Conservation (phyloP, 78 protist genomes). For the Diacronema lutheri region DNA sequence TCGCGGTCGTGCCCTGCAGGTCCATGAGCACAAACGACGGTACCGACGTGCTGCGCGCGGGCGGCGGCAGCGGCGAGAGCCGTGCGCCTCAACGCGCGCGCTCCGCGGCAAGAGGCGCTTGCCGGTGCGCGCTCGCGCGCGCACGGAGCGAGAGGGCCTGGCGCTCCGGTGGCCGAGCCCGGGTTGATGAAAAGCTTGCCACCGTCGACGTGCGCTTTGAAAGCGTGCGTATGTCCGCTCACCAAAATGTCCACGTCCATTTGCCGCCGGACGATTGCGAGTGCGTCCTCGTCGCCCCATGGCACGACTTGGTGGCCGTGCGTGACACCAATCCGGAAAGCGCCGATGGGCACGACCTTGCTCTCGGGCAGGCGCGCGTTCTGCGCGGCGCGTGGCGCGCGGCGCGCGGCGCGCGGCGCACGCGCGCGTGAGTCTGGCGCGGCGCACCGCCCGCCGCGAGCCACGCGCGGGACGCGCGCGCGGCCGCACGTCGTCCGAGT, state of each 20-base stretch:
- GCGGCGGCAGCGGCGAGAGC: no score
- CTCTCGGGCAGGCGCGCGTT: conserved; percentile 47
- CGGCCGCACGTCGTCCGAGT: conserved; percentile 14
- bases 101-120: no score
- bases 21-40: conserved; percentile 96
- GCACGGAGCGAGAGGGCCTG: conserved; percentile 56
- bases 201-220: conserved; percentile 63
- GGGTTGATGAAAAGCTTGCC: conserved; percentile 94
- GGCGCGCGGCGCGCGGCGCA: neutral
- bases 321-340: conserved; percentile 90
- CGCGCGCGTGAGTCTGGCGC: no score
- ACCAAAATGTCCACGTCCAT: conserved; percentile 94
- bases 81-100: no score
- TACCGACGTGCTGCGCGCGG: conserved; percentile 37
- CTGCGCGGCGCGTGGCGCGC: neutral
- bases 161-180: conserved; percentile 98
- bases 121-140: no score
- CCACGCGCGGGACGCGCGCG: neutral
- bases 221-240: conserved; percentile 91
- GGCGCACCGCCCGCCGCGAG: no score
- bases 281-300: conserved; percentile 81
- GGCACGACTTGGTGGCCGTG: conserved; percentile 97
- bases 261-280: conserved; percentile 88
- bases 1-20: conserved; percentile 70
- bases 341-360: conserved; percentile 83